These are phyloP conservation scores for Penicillium angulare DNA, from an alignment of 495 filamentous ascomycete genomes.

Conservation along the genomic window DNA sequence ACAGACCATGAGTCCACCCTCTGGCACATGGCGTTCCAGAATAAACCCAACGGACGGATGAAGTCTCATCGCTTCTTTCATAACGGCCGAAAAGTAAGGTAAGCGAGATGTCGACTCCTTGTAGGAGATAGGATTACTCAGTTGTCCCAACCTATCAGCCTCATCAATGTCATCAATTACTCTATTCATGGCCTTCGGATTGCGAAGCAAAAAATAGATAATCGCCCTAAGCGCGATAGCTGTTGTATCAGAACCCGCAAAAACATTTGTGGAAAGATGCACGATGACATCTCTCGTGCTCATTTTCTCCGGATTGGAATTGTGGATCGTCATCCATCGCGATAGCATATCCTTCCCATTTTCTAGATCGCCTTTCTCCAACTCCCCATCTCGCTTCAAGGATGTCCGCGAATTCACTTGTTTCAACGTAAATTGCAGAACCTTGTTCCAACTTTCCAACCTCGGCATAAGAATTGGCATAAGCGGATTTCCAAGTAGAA, in stretches of 20 bases:
- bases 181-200: background rate
- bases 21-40: background rate
- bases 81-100: background rate
- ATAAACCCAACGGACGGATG: background rate
- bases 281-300: conserved; percentile 4
- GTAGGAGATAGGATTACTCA: background rate
- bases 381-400: too few relatives aligned
- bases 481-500: conserved; percentile 12
- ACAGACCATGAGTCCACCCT: background rate
- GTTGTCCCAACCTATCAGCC: background rate
- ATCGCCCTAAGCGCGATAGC: background rate
- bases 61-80: background rate
- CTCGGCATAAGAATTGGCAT: too few relatives aligned
- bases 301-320: too few relatives aligned
- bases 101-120: background rate
- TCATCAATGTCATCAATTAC: background rate
- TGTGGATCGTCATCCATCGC: too few relatives aligned
- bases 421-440: too few relatives aligned
- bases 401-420: too few relatives aligned
- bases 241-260: background rate
- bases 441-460: conserved; percentile 12
- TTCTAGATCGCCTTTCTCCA: too few relatives aligned
- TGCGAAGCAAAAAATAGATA: background rate
- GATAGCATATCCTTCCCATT: too few relatives aligned
- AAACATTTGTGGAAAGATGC: too few relatives aligned